Evolutionary conservation across 139 green algal genomes (phyloP).

Genomic region (Parachlorella kessleri): DNA sequence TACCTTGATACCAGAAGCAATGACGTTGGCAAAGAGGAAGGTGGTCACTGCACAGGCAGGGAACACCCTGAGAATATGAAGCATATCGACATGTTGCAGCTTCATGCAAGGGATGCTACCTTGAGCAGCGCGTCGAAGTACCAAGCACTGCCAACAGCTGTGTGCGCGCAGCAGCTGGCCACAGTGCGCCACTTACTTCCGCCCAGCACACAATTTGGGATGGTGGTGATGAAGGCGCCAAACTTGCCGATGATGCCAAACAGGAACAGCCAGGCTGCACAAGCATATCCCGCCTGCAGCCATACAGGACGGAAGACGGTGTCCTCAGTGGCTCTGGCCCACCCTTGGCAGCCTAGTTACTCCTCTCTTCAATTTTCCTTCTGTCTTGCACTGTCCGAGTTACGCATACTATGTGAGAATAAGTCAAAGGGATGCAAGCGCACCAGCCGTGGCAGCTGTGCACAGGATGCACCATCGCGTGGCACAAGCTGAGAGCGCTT

Average conservation of each 20-base stretch:
- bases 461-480: too few relatives aligned
- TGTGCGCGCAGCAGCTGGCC: too few relatives aligned
- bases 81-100: background rate
- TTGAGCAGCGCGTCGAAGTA: background rate
- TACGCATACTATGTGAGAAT: too few relatives aligned
- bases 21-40: constrained; percentile 73
- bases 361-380: too few relatives aligned
- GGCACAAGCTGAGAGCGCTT: too few relatives aligned
- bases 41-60: constrained; percentile 65
- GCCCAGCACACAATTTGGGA: constrained; percentile 80
- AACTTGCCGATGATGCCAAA: constrained; percentile 65
- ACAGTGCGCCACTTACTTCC: constrained; percentile 30
- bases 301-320: too few relatives aligned
- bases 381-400: too few relatives aligned
- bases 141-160: background rate
- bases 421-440: too few relatives aligned
- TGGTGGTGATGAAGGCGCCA: constrained; percentile 74
- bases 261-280: constrained; percentile 61
- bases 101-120: background rate
- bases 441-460: too few relatives aligned
- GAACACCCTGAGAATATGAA: constrained; percentile 13
- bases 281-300: constrained; percentile 54
- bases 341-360: too few relatives aligned
- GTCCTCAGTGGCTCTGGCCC: too few relatives aligned
- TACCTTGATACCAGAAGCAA: constrained; percentile 66